phyloP scores from a whole-genome alignment of 306 rosid genomes.

The Vigna hirtella region DNA sequence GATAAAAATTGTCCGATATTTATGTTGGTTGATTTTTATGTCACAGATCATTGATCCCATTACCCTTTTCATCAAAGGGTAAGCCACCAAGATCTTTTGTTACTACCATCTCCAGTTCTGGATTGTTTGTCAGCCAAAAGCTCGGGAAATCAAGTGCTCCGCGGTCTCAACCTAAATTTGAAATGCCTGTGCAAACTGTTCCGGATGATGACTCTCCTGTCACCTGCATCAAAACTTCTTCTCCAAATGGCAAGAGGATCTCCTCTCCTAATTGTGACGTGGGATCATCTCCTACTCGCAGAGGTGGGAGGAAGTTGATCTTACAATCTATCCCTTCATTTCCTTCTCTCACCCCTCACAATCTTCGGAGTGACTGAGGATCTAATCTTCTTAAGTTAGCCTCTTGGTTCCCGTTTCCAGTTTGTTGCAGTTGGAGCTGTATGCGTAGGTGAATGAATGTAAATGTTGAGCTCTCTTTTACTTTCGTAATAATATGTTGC shows the following conservation, averaged over 20 bases:
- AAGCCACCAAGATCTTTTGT: constrained; percentile 74
- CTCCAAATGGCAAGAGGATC: constrained; percentile 90
- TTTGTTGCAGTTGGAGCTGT: constrained; percentile 32
- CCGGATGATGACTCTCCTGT: constrained; percentile 64
- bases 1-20: constrained; percentile 32
- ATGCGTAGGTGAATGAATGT: constrained; percentile 49
- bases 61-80: constrained; percentile 72
- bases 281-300: constrained; percentile 67
- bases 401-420: not conserved
- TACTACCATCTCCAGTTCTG: constrained; percentile 63
- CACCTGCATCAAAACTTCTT: constrained; percentile 68
- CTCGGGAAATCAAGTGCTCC: constrained; percentile 61
- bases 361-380: constrained; percentile 1
- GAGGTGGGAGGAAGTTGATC: constrained; percentile 83
- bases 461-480: constrained; percentile 42
- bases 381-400: constrained; percentile 17
- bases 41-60: constrained; percentile 61
- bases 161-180: constrained; percentile 56
- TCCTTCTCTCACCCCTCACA: constrained; percentile 80
- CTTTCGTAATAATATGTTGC: constrained; percentile 51
- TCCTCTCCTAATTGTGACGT: constrained; percentile 70
- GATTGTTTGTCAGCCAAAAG: constrained; percentile 57
- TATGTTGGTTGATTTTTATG: constrained; percentile 22
- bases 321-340: constrained; percentile 86
- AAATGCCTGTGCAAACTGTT: constrained; percentile 51